These are phyloP conservation scores for Ilex asprella DNA, from an alignment of 257 asterid species.

Conservation along the genomic window DNA sequence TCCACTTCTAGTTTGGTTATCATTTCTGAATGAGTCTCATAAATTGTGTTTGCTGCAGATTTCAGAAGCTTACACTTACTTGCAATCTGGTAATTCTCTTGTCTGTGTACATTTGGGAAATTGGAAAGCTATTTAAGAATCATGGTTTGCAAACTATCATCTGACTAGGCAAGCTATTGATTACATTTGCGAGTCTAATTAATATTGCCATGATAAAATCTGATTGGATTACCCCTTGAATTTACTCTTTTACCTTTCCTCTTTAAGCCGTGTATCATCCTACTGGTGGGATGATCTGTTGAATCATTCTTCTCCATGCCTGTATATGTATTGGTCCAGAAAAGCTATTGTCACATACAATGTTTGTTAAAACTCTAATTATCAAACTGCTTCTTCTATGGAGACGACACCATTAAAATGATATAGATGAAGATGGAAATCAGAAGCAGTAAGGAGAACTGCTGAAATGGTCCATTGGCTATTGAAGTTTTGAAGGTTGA, in stretches of 20 bases:
- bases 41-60: conserved; percentile 29
- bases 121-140: not conserved
- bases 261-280: not conserved
- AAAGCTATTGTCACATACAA: too few species aligned
- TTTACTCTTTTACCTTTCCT: not conserved
- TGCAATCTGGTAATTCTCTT: conserved; percentile 35
- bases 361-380: too few species aligned
- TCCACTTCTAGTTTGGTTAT: not conserved
- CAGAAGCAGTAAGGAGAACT: too few species aligned
- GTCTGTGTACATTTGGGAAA: not conserved
- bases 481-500: too few species aligned
- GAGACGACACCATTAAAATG: too few species aligned
- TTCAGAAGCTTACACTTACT: conserved; percentile 58
- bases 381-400: too few species aligned
- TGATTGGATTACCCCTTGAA: not conserved
- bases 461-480: too few species aligned
- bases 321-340: too few species aligned
- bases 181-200: not conserved
- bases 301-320: not conserved
- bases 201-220: not conserved
- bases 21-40: not conserved
- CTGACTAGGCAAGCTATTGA: not conserved
- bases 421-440: too few species aligned
- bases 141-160: not conserved
- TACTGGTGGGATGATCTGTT: not conserved